phyloP scores from a whole-genome alignment of 176 grass and related monocot species.

The Olyra latifolia region DNA sequence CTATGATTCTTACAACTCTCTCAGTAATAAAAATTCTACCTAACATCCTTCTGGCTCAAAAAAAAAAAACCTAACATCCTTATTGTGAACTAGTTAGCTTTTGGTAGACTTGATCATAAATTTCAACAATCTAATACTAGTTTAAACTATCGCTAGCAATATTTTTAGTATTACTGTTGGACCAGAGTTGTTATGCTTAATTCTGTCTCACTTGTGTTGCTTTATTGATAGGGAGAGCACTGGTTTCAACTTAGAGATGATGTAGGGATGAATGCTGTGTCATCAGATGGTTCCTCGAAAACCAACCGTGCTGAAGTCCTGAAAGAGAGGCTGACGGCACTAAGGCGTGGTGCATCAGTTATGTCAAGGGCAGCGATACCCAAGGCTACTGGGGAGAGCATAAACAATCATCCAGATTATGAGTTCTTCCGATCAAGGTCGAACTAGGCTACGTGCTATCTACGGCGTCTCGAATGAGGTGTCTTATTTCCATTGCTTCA shows the following conservation, averaged over 20 bases:
- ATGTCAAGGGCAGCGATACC: conserved; percentile 33
- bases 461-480: no score
- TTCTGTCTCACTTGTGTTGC: background rate
- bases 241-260: conserved; percentile 30
- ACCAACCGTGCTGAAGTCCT: conserved; percentile 13
- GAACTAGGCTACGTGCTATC: no score
- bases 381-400: background rate
- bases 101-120: no score
- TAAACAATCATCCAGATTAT: conserved; percentile 35
- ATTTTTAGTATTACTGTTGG: no score
- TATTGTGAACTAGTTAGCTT: no score
- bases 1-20: no score
- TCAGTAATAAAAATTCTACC: no score
- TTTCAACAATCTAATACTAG: no score
- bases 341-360: conserved; percentile 23
- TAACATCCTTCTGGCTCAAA: no score
- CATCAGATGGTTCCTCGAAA: background rate
- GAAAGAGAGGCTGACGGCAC: conserved; percentile 30
- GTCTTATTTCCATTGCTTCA: no score
- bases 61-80: no score
- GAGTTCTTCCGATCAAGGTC: conserved; percentile 32
- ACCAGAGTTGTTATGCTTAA: background rate
- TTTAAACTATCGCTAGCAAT: no score
- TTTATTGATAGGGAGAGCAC: conserved; percentile 34
- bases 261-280: background rate